Percentiles rank a stretch among this genome's conserved stretches.
Conservation (phyloP, 202 grass and related monocot genomes). For the Dendrocalamus latiflorus region DNA sequence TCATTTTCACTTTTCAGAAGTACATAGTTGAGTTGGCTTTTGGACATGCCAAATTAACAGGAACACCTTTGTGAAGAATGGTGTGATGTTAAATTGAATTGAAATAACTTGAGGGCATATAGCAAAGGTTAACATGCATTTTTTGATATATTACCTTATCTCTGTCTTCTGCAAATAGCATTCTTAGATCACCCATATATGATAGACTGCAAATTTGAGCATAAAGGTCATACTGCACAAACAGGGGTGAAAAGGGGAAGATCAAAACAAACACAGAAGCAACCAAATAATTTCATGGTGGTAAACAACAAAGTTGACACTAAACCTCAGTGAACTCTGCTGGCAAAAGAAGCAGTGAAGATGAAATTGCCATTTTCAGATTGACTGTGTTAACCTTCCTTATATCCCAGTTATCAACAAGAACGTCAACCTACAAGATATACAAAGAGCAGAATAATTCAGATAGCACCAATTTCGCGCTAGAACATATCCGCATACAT, state of each 20-base stretch:
- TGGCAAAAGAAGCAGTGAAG: slow-evolving; percentile 85
- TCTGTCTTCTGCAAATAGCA: slow-evolving; percentile 96
- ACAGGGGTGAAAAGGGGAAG: background rate
- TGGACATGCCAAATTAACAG: background rate
- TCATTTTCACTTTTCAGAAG: background rate
- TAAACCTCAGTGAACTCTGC: slow-evolving; percentile 62
- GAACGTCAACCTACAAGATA: slow-evolving; percentile 38
- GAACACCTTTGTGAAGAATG: background rate
- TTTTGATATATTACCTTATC: slow-evolving; percentile 49
- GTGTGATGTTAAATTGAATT: background rate
- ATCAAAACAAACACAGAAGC: slow-evolving; percentile 5
- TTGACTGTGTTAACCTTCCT: slow-evolving; percentile 65
- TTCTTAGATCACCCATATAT: slow-evolving; percentile 89
- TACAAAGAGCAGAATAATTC: background rate
- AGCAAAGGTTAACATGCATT: background rate
- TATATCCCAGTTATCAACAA: slow-evolving; percentile 90
- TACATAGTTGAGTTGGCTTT: background rate
- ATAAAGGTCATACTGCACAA: slow-evolving; percentile 76
- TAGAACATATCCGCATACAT: background rate
- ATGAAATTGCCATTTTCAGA: slow-evolving; percentile 63
- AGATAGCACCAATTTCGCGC: background rate
- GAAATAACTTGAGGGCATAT: background rate
- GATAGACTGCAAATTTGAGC: slow-evolving; percentile 82
- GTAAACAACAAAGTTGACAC: slow-evolving; percentile 4
- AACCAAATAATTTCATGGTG: slow-evolving; percentile 1